phyloP scores from a whole-genome alignment of 352 stramenopile genomes.

The Phytophthora kernoviae region DNA sequence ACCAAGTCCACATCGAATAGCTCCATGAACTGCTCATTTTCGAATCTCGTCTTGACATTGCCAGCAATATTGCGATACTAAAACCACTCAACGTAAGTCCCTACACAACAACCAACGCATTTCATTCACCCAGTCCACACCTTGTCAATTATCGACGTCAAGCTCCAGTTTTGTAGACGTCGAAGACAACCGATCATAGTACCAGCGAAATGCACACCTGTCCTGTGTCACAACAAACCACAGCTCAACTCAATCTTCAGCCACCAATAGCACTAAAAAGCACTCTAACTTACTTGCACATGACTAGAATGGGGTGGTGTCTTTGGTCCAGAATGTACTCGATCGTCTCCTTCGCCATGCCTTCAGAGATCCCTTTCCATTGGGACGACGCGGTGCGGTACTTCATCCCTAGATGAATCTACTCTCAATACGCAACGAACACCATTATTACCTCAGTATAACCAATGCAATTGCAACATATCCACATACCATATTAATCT shows the following conservation, averaged over 20 bases:
- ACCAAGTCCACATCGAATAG: conserved; percentile 89
- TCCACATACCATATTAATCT: conserved; percentile 68
- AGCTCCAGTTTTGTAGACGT: conserved; percentile 85
- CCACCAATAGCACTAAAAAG: background rate
- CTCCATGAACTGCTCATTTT: conserved; percentile 91
- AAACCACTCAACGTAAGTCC: background rate
- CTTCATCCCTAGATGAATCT: conserved; percentile 86
- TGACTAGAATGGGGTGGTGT: conserved; percentile 81
- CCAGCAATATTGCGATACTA: conserved; percentile 88
- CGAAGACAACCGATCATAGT: conserved; percentile 85
- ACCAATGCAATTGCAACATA: background rate
- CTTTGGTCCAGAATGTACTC: conserved; percentile 84
- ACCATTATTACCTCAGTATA: background rate
- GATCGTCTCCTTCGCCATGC: conserved; percentile 87
- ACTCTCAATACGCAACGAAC: background rate
- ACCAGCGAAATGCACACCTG: conserved; percentile 73
- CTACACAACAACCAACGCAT: background rate
- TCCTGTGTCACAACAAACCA: conserved; percentile 34
- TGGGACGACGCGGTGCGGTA: conserved; percentile 71
- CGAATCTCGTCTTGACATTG: conserved; percentile 86
- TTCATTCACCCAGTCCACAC: conserved; percentile 17
- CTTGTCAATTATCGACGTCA: conserved; percentile 89
- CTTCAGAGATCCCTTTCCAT: conserved; percentile 77
- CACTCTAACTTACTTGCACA: conserved; percentile 76
- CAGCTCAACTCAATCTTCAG: background rate